Conservation (phyloP, 2,329 filamentous ascomycete species). For the Fusarium clavum region DNA sequence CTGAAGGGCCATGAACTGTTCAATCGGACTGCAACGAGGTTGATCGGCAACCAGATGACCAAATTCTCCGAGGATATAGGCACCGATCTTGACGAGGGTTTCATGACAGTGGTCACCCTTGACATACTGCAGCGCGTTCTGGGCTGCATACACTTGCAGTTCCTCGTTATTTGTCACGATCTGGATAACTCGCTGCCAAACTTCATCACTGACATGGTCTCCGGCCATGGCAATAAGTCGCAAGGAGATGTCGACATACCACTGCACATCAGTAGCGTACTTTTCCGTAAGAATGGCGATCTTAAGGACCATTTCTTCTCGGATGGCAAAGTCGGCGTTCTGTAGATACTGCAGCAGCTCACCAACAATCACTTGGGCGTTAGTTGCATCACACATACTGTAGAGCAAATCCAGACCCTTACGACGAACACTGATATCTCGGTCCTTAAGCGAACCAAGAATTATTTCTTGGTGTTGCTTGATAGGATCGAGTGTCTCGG, state of each 20-base stretch:
- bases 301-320: slow-evolving; percentile 99
- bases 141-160: slow-evolving; percentile 93
- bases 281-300: slow-evolving; percentile 98
- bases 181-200: slow-evolving; percentile 98
- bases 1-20: slow-evolving; percentile 94
- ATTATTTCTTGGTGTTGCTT: slow-evolving; percentile 99
- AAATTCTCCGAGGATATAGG: slow-evolving; percentile 95
- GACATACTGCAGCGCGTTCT: slow-evolving; percentile 91
- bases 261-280: slow-evolving; percentile 97
- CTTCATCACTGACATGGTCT: slow-evolving; percentile 98
- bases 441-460: slow-evolving; percentile 90
- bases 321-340: slow-evolving; percentile 95
- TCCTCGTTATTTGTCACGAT: slow-evolving; percentile 99
- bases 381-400: slow-evolving; percentile 99
- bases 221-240: slow-evolving; percentile 95
- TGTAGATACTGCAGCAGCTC: slow-evolving; percentile 95
- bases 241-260: slow-evolving; percentile 98
- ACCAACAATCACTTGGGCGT: slow-evolving; percentile 91
- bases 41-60: slow-evolving; percentile 96
- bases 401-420: slow-evolving; percentile 97
- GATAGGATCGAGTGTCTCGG: slow-evolving; percentile 95
- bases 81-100: slow-evolving; percentile 96
- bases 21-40: slow-evolving; percentile 91
- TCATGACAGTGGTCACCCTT: slow-evolving; percentile 96
- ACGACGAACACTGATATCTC: slow-evolving; percentile 95